Base-by-base conservation (phyloP, 345 rosid species). In the Cochlearia excelsa region DNA sequence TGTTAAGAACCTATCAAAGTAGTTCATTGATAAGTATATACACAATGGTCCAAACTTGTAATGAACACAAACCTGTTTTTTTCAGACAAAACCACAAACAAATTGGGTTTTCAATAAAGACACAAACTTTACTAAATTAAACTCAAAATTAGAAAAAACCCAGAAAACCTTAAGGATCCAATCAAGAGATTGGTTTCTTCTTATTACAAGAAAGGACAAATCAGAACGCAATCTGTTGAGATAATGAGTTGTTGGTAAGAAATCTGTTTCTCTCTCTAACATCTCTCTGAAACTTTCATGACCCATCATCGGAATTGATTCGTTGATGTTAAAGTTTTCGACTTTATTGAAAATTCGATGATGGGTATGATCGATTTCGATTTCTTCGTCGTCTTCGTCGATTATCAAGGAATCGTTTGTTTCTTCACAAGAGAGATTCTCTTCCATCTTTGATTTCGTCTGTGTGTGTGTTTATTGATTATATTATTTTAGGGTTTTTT, bases 1-100 rank as follows among this genome's bases (percentile, higher is more conserved):
- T 40, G 91, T 75, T 54, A 79, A 63, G 78, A 87, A 84, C 16
- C 91, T 78, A 70, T 87, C 88, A 73, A 87, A 77, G 77, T 80
- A 87, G 76, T 87, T 87, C 51, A 78, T 47, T 3, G 88, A 78
- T 33, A 87, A 76, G 58, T 77, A 78, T 16, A 77, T 44, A 69
- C 82, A 68, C 53, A 67, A 59, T 4, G 86, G 81, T 67, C 83
- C 88, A 62, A 82, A 87, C 7, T 68, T 63, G 69, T 63, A 81
- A 61, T 82, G 79, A 60, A 77, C 81, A 75, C 70, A 73, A 72
- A 66, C 91, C 90, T 87, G 82, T 16, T 16, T 16, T 16, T 71
- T 67, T 54, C 60, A 51, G 33, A 64, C 41, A 58, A 60, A 51
- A 58, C 33, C 37, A 37, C 40, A 37, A 37, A 37, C 3, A 3